Evolutionary conservation across 179 eudicot genomes (phyloP), one percentile per base, ranked within the genome.

Genomic region (Monotropa hypopitys): DNA sequence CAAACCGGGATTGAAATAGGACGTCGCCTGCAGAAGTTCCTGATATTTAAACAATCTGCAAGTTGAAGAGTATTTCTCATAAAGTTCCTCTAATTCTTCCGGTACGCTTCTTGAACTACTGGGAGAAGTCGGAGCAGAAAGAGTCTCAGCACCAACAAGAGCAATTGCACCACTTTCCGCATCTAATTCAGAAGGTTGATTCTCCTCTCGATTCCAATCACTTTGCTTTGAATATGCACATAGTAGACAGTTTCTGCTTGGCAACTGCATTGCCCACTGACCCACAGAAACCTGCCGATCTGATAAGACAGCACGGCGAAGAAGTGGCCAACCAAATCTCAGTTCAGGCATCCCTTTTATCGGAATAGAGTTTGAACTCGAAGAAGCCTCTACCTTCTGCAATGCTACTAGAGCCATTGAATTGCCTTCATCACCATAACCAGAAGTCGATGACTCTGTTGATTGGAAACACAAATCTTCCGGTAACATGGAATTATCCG

Each of bases 301-400:
- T 3, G 88, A 82, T 45, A 82, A 76, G 40, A 86, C 50, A 49
- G 80, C 70, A 49, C 87, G 86, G 51, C 85, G 84, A 79, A 88
- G 88, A 69, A 92, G 90, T 28, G 97, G 92, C 97, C 95, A 90
- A 75, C 95, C 95, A 42, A 88, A 88, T 80, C 87, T 89, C n/a
- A 73, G 69, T 72, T 85, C 89, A 5, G 91, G 94, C 54, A 83
- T 54, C 75, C 81, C 93, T 72, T 80, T 83, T 65, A 85, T 83
- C 81, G 88, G 75, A 32, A 86, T 59, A 8, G 91, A 82, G 50
- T 80, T 75, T 26, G 89, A 82, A 77, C 86, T 86, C 43, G 88
- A 86, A 73, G 77, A 86, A 70, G 74, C 83, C 76, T 80, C 91
- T 47, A 46, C 73, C 76, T 84, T 87, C 79, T 87, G 85, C 35